Evolutionary conservation across 31 red algal species (phyloP).

Genomic region (Endocladia muricata): DNA sequence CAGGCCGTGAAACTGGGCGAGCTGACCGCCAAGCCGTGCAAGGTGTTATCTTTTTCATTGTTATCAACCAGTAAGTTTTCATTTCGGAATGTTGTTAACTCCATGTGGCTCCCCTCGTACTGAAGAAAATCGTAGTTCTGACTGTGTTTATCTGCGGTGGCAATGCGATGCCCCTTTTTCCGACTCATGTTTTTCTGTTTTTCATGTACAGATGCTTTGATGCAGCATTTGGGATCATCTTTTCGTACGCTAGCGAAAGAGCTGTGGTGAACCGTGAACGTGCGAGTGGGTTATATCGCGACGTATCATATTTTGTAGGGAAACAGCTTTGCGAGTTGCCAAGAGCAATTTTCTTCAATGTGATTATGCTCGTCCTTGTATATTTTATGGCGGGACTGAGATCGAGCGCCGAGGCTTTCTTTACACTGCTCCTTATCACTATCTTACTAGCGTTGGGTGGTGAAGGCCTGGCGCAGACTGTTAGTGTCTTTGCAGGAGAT

Average conservation of each 20-base stretch:
- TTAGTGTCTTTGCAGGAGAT: conserved; percentile 52
- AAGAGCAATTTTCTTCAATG: conserved; percentile 34
- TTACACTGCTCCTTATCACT: conserved; percentile 37
- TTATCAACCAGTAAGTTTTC: conserved; percentile 33
- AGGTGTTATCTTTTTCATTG: conserved; percentile 55
- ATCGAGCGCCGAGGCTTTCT: conserved; percentile 23
- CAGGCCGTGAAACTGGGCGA: conserved; percentile 33
- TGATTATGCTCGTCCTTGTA: conserved; percentile 45
- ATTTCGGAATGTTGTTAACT: too few relatives aligned
- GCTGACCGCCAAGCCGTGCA: conserved; percentile 31
- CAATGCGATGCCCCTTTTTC: not conserved
- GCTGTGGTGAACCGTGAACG: conserved; percentile 74
- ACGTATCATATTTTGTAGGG: conserved; percentile 65
- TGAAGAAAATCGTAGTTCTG: not conserved
- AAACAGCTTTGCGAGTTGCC: conserved; percentile 56
- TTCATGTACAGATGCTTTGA: conserved; percentile 28
- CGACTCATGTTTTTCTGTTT: not conserved
- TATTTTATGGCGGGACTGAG: conserved; percentile 75
- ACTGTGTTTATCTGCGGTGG: not conserved
- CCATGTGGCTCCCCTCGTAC: too few relatives aligned
- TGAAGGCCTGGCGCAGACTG: conserved; percentile 64
- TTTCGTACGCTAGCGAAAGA: conserved; percentile 65
- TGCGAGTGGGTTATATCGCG: conserved; percentile 66
- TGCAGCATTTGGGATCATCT: conserved; percentile 46
- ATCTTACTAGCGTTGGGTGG: conserved; percentile 36